Conservation (phyloP, 2,329 filamentous ascomycete genomes). For the Tolypocladium pustulatum region DNA sequence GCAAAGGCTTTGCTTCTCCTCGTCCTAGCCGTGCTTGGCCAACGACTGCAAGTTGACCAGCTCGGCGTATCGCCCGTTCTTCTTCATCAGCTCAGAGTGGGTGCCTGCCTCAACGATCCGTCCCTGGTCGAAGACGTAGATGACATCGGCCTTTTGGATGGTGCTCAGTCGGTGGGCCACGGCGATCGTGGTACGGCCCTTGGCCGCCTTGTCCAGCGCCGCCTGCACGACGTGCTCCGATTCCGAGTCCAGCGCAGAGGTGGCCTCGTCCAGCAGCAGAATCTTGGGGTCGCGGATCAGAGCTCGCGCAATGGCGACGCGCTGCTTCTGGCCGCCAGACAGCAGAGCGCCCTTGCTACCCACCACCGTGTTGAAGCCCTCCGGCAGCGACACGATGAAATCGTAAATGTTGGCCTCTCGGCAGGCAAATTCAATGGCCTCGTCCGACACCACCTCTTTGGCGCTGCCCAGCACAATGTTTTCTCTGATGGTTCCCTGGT, state of each 20-base stretch:
- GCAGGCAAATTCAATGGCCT: conserved; percentile 66
- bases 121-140: conserved; percentile 93
- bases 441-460: conserved; percentile 57
- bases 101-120: conserved; percentile 76
- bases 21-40: conserved; percentile 42
- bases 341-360: conserved; percentile 79
- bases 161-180: conserved; percentile 88
- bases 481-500: conserved; percentile 83
- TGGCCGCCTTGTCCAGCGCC: conserved; percentile 70
- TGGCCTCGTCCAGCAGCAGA: conserved; percentile 73
- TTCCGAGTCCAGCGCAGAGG: conserved; percentile 65
- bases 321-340: conserved; percentile 88
- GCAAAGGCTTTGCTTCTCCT: no score
- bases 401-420: conserved; percentile 88
- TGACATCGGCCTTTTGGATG: conserved; percentile 88
- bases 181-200: conserved; percentile 82
- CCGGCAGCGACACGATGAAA: conserved; percentile 76
- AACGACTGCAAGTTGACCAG: conserved; percentile 72
- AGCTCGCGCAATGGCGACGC: conserved; percentile 85
- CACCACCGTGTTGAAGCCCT: conserved; percentile 77
- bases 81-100: conserved; percentile 61
- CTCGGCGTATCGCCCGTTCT: conserved; percentile 65
- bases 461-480: conserved; percentile 77
- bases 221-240: conserved; percentile 72
- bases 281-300: conserved; percentile 86